These are phyloP conservation scores for Orbilia ellipsospora DNA, from an alignment of 2,329 filamentous ascomycete genomes.

Conservation along the genomic window DNA sequence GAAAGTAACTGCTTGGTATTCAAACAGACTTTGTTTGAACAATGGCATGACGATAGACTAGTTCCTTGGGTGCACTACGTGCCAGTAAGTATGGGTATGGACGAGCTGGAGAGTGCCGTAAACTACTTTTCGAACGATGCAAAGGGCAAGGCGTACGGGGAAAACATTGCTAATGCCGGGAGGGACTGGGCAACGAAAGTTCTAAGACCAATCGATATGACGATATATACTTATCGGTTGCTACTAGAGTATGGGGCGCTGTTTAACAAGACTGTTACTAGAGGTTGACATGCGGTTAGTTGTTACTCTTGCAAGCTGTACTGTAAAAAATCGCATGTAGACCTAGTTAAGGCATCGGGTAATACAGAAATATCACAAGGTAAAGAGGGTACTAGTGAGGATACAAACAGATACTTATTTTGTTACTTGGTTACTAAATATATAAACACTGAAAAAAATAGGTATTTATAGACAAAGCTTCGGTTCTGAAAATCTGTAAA, in stretches of 20 bases:
- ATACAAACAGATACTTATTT: too few species aligned
- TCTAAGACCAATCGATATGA: constrained; percentile 70
- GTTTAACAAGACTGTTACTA: too few species aligned
- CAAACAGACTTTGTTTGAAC: constrained; percentile 68
- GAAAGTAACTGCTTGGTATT: constrained; percentile 66
- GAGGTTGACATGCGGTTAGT: too few species aligned
- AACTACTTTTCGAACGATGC: constrained; percentile 64
- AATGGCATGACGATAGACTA: constrained; percentile 71
- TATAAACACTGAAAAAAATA: too few species aligned
- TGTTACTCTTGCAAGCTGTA: too few species aligned
- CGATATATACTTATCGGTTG: constrained; percentile 71
- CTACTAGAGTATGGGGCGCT: constrained; percentile 71
- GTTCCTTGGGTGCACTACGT: constrained; percentile 70
- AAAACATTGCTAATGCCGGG: constrained; percentile 68
- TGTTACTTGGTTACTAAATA: too few species aligned
- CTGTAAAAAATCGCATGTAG: too few species aligned
- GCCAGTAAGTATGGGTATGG: constrained; percentile 66
- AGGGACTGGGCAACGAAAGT: constrained; percentile 68
- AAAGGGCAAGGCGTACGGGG: constrained; percentile 66
- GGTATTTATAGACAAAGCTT: too few species aligned
- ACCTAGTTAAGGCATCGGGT: too few species aligned
- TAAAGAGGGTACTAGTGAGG: too few species aligned
- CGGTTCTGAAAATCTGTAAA: too few species aligned
- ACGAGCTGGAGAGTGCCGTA: constrained; percentile 68
- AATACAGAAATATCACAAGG: too few species aligned